A percentile compares a stretch with the other conserved stretches of the same genome.
phyloP scores from a whole-genome alignment of 2,329 filamentous ascomycete species.

The Falciphora oryzae region DNA sequence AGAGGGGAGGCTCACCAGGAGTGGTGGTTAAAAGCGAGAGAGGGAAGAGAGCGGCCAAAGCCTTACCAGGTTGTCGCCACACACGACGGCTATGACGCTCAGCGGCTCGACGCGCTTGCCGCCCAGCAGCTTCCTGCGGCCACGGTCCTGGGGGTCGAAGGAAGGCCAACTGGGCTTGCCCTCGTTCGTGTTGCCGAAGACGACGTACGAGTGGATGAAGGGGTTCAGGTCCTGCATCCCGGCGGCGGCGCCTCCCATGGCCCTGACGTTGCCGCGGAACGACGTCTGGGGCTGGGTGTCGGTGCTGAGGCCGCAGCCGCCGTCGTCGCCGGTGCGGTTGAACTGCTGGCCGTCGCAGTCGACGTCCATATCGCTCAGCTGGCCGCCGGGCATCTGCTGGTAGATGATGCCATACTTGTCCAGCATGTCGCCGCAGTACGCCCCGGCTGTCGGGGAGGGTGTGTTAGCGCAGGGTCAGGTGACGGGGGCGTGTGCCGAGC shows the following conservation, averaged over 20 bases:
- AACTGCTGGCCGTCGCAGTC: constrained; percentile 50
- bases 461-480: background rate
- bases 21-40: background rate
- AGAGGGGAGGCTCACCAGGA: background rate
- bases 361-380: constrained; percentile 50
- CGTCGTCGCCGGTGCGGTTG: constrained; percentile 28
- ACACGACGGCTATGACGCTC: constrained; percentile 50
- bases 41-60: background rate
- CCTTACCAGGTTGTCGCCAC: constrained; percentile 37
- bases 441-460: constrained; percentile 16
- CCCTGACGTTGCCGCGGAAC: constrained; percentile 32
- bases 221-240: constrained; percentile 40
- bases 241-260: constrained; percentile 24
- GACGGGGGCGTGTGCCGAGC: background rate
- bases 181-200: constrained; percentile 41
- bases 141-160: constrained; percentile 35
- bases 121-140: background rate
- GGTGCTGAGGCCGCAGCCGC: constrained; percentile 36
- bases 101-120: constrained; percentile 35
- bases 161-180: constrained; percentile 26
- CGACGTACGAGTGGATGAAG: constrained; percentile 47
- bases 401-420: constrained; percentile 32
- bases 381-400: constrained; percentile 32
- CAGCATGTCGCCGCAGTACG: constrained; percentile 39
- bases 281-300: constrained; percentile 38